Evolutionary conservation across 306 rosid species (phyloP), one percentile per base, ranked within the genome.

Genomic region (Vicia faba): DNA sequence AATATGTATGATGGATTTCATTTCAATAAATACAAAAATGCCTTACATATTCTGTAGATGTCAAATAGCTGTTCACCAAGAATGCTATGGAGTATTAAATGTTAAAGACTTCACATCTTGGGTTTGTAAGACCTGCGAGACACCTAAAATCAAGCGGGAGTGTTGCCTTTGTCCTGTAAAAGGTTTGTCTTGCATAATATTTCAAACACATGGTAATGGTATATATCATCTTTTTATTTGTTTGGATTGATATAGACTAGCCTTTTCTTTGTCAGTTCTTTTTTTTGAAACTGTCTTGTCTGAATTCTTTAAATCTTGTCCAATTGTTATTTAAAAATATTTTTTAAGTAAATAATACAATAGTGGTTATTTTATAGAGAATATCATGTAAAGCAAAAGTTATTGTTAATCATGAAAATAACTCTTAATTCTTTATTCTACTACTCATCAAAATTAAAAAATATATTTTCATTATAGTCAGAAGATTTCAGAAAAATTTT

Each of bases 11-110:
- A 63, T 67, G 50, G 43, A 12, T 57, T 55, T 20, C 45, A 40
- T 55, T 75, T 46, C 50, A 57, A 71, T 45, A 64, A 35, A 55
- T 25, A 11, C 66, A 31, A 43, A 61, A 62, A 66, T 57, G 63
- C 70, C 12, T 51, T 71, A 18, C 60, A 18, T 83, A 55, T 78
- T 53, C 46, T 74, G 56, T 73, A 95, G 99, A 80, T 95, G 99
- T 80, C 99, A 95, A 83, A 91, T 95, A 74, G 97, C 99, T 3
- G 97, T 95, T 73, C 99, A 95, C 91, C 99, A 95, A 82, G 99
- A 95, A 81, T 95, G 99, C 84, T 95, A 95, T 76, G 99, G 99
- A 66, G 99, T 96, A 75, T 83, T 91, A 84, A 81, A 91, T 80
- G 97, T 95, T 65, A 80, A 55, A 58, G 99, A 95, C 78, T 79